phyloP scores from a whole-genome alignment of 164 flowering plant genomes.

The Magnolia changhungtana region DNA sequence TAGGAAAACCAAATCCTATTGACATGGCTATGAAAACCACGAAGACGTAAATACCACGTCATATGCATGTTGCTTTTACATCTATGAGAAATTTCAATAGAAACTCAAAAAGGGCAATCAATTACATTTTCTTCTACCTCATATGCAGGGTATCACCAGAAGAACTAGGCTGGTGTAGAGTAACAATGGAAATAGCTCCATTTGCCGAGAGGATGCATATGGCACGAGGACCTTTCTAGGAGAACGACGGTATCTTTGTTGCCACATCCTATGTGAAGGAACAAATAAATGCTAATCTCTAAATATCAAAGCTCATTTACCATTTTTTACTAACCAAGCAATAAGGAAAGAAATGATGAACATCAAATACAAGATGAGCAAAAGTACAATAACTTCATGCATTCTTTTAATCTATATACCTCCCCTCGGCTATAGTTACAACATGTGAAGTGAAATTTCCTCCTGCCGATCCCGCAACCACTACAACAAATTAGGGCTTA shows the following conservation, averaged over 20 bases:
- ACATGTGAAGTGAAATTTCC: constrained; percentile 81
- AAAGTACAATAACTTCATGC: not conserved
- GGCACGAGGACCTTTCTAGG: constrained; percentile 65
- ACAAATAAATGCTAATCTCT: not conserved
- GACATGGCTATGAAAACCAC: too few species aligned
- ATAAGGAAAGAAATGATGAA: not conserved
- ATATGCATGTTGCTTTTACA: too few species aligned
- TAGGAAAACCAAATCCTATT: too few species aligned
- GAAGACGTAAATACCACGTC: too few species aligned
- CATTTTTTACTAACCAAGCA: not conserved
- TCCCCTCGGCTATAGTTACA: constrained; percentile 74
- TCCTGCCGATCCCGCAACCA: constrained; percentile 59
- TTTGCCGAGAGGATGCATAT: constrained; percentile 84
- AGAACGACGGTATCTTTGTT: constrained; percentile 54
- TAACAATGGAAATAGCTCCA: constrained; percentile 81
- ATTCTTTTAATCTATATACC: constrained; percentile 33
- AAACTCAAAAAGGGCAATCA: not conserved
- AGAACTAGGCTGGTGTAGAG: constrained; percentile 76
- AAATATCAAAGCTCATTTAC: not conserved
- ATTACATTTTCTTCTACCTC: constrained; percentile 39
- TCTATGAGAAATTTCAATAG: not conserved
- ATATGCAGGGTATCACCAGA: constrained; percentile 77
- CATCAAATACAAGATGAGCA: not conserved
- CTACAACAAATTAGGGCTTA: too few species aligned
- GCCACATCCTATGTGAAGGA: constrained; percentile 64